Base-by-base conservation (phyloP, 2,329 filamentous ascomycete species). In the Aureobasidium mangrovei region DNA sequence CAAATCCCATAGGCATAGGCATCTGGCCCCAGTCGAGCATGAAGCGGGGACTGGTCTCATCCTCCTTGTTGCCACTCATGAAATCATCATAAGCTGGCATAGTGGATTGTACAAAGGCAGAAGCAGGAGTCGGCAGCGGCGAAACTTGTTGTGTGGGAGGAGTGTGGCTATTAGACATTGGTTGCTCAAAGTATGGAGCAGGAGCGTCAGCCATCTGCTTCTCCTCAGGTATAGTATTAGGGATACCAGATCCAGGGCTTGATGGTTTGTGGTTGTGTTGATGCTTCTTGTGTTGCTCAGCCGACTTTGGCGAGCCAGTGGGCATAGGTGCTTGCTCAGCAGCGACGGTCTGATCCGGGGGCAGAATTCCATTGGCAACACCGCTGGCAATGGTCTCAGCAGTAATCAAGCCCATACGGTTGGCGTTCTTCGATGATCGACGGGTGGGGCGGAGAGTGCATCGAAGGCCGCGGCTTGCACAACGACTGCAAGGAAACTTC, bases 401-500 rank as follows among this genome's bases (percentile, higher is more conserved):
- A 8, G 57, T 59, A 29, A 59, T 59, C 27, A 64, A 61, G n/a
- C 63, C 65, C 52, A 67, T 62, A 3, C 67, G 63, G 52, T 69
- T 63, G 29, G 67, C 68, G 58, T 69, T 70, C 62, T 76, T 76
- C 26, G 74, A 73, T 3, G 72, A 70, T 57, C 75, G 65, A 43
- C 74, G 70, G 18, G 73, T 77, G 6, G 74, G 74, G 43, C 75
- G 67, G 33, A 77, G 61, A 7, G 69, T 72, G 63, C 74, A 77
- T 55, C 70, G 66, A 40, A 77, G 67, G 58, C 76, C 76, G 44
- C 74, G 65, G 12, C 70, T 69, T n/a, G 72, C 73, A 65, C 75
- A 77, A 56, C 75, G 68, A 60, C 70, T 74, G 65, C 75, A 77
- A n/a, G 75, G 75, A 54, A 77, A 77, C 64, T 77, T 77, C 65